Evolutionary conservation across 352 stramenopile species (phyloP).

Genomic region (Phytophthora megakarya): DNA sequence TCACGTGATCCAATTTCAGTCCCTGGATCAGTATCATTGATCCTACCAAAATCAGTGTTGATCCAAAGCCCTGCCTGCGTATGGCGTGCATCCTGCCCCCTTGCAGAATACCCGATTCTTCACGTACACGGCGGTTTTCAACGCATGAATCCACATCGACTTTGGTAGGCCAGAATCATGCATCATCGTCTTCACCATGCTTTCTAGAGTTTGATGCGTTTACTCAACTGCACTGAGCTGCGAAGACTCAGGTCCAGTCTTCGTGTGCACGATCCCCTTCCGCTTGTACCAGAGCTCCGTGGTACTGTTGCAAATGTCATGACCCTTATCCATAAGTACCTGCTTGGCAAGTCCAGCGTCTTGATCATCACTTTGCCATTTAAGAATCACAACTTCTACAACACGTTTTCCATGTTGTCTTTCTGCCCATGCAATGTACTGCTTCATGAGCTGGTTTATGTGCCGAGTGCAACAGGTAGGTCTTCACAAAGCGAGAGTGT

Average conservation of each 20-base stretch:
- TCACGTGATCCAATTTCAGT: not conserved
- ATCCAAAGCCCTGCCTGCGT: too few relatives aligned
- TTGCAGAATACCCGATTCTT: too few relatives aligned
- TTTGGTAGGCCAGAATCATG: slow-evolving; percentile 1
- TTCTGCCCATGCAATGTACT: slow-evolving; percentile 12
- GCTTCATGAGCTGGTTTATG: slow-evolving; percentile 5
- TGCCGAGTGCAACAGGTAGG: slow-evolving; percentile 4
- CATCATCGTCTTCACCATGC: slow-evolving; percentile 17
- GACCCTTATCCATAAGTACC: slow-evolving; percentile 1
- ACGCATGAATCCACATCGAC: slow-evolving; percentile 2
- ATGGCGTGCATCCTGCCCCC: too few relatives aligned
- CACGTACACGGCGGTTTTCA: not conserved
- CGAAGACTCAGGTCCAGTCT: slow-evolving; percentile 2
- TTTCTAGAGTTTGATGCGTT: not conserved
- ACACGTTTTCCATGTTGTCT: slow-evolving; percentile 8
- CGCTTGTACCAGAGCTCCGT: slow-evolving; percentile 7
- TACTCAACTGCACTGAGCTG: slow-evolving; percentile 1
- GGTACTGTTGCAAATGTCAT: slow-evolving; percentile 9
- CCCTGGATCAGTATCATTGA: too few relatives aligned
- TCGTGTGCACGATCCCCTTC: slow-evolving; percentile 15
- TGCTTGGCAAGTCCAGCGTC: not conserved
- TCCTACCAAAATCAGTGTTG: too few relatives aligned
- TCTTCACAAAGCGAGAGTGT: slow-evolving; percentile 2
- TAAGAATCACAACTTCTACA: not conserved
- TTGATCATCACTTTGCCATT: not conserved